A percentile compares a stretch with the other conserved stretches of the same genome.
Evolutionary conservation across 1,139 yeast genomes (phyloP).

Genomic region (Arxiozyma heterogenica): DNA sequence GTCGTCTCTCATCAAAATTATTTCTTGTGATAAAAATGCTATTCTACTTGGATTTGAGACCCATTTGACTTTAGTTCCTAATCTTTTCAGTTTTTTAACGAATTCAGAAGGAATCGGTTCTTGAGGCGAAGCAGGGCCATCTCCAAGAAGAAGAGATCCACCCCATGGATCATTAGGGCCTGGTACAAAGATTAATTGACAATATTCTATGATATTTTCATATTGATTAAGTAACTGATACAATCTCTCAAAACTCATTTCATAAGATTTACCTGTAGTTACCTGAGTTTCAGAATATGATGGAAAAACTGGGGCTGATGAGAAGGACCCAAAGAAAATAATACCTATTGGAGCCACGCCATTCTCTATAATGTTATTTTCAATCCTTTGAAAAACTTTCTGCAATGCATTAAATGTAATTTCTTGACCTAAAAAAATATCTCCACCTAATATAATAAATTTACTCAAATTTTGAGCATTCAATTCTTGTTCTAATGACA

Average conservation of each 20-base stretch:
- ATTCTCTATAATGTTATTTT: conserved; percentile 31
- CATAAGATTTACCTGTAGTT: conserved; percentile 43
- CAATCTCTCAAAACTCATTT: conserved; percentile 62
- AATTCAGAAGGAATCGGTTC: conserved; percentile 61
- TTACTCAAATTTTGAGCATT: conserved; percentile 37
- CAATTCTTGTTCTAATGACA: conserved; percentile 47
- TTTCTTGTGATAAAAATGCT: conserved; percentile 74
- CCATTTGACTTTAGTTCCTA: conserved; percentile 60
- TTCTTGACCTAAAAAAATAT: conserved; percentile 55
- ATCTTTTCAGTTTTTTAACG: conserved; percentile 53
- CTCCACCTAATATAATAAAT: conserved; percentile 63
- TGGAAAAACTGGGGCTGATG: conserved; percentile 46
- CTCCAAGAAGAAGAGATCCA: neutral
- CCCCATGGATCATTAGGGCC: conserved; percentile 91
- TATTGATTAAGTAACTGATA: conserved; percentile 47
- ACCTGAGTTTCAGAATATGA: conserved; percentile 36
- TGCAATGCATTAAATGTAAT: conserved; percentile 51
- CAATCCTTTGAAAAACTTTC: conserved; percentile 45
- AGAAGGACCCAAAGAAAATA: conserved; percentile 61
- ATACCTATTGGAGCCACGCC: conserved; percentile 51
- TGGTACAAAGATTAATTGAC: conserved; percentile 62
- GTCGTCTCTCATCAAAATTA: conserved; percentile 66
- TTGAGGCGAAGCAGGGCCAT: conserved; percentile 45
- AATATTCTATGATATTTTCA: conserved; percentile 37
- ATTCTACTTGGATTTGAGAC: conserved; percentile 71